Base-by-base conservation (phyloP, 2,329 filamentous ascomycete species). In the Aspergillus jensenii region DNA sequence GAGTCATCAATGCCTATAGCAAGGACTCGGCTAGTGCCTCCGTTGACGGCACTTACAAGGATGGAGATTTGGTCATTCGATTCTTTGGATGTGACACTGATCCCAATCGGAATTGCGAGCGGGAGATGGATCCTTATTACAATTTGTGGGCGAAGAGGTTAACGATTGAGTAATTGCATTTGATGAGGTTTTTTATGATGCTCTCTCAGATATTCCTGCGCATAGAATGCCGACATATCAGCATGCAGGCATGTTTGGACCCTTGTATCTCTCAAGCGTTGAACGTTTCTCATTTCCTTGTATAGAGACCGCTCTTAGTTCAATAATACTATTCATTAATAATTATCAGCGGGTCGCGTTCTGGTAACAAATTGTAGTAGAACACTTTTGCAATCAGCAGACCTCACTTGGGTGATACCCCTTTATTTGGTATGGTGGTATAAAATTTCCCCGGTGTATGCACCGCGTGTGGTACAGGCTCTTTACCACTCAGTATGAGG, bases 51-150 rank as follows among this genome's bases (percentile, higher is more conserved):
- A 80, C 84, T 48, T 98, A 92, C 74, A 84, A 88, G 69, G 86
- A 93, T 8, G 93, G 92, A 33, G 93, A 98, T 70, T 87, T 98
- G 58, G 83, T 96, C 1, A 86, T 96, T 60, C 86, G 88, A 58
- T 90, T 98, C 67, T 80, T 85, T 21, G 87, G 86, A 52, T 99
- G 95, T 74, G 83, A 86, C 39, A 81, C 82, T 48, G 68, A 69
- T 58, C 62, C 56, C 67, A 76, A 79, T 39, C 78, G 85, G 50
- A 85, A 84, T 63, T 98, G 95, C 73, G 86, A 88, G 61, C 82
- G 84, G 53, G 89, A 93, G 72, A 87, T 93, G 65, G 79, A 81
- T 45, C 75, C 80, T n/a, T 85, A 78, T 62, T 81, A 76, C 60
- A 65, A 70, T 50, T 67, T 71, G 52, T 80, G 77, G 78, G 67